Conservation (phyloP, 371 early-diverging fungal genomes). For the Circinella minor region DNA sequence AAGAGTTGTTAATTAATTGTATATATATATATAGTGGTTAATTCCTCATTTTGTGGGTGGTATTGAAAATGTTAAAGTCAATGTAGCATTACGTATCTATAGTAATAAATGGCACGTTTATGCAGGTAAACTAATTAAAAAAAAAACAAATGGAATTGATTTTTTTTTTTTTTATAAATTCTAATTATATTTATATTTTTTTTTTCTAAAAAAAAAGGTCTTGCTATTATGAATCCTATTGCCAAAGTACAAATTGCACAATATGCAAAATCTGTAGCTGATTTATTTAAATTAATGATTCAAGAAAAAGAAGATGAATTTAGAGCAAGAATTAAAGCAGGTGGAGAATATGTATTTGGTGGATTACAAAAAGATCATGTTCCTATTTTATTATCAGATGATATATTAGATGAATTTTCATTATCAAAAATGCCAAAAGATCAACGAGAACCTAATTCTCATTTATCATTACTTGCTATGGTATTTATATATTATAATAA, state of each 20-base stretch:
- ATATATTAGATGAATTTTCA: slow-evolving; percentile 85
- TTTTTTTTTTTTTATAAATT: neutral
- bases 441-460: slow-evolving; percentile 84
- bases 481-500: slow-evolving; percentile 36
- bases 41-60: slow-evolving; percentile 87
- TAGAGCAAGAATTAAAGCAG: slow-evolving; percentile 67
- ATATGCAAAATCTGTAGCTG: slow-evolving; percentile 87
- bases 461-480: slow-evolving; percentile 90
- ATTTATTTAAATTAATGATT: slow-evolving; percentile 93
- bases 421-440: slow-evolving; percentile 84
- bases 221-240: slow-evolving; percentile 93
- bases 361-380: slow-evolving; percentile 59
- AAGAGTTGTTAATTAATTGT: neutral
- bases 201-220: slow-evolving; percentile 50
- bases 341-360: slow-evolving; percentile 89
- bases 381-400: slow-evolving; percentile 81
- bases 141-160: neutral
- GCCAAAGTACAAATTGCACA: slow-evolving; percentile 87
- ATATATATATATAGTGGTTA: slow-evolving; percentile 68
- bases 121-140: slow-evolving; percentile 61
- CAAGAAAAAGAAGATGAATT: slow-evolving; percentile 86
- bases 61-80: slow-evolving; percentile 95
- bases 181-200: neutral
- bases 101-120: slow-evolving; percentile 97
- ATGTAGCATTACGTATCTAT: slow-evolving; percentile 90